Base-by-base conservation (phyloP, 495 filamentous ascomycete species). In the Lichenothelia convexa region DNA sequence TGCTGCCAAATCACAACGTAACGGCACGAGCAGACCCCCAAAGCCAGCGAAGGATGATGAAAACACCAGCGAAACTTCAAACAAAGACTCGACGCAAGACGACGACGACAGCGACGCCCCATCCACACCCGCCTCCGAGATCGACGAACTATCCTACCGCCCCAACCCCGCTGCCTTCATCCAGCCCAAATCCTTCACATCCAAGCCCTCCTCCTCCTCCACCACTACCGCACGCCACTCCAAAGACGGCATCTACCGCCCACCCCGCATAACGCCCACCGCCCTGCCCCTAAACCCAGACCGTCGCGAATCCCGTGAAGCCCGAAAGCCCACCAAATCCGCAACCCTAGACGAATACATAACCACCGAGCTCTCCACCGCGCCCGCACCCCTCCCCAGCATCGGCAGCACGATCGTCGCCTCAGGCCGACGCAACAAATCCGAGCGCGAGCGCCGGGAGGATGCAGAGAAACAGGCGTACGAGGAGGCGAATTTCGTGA, bases 261-360 rank as follows among this genome's bases (percentile, higher is more conserved):
- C 86, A 12, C 86, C 86, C 0, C 72, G 69, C 44, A 89, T 93
- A 46, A 76, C 76, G 34, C 78, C 84, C 0, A 85, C 76, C 0
- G 54, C 72, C 7, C 53, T 75, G 6, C 70, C 70, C 18, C 63
- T 64, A 1, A 58, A 59, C 38, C 57, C 64, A 3, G 63, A 71
- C 37, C 58, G 59, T 38, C 69, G 68, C 22, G 55, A 53, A 15
- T 69, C 75, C 21, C 68, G 68, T 29, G 62, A 61, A 9, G 49
- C 56, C 1, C 32, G 45, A 12, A 35, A 30, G 21, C 59, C 60
- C 1, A 62, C 66, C 36, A 77, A 78, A 43, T 87, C 80, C 4
- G 70, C 70, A 29, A 78, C 79, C 9, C 67, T 93, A 19, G 86
- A 93, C 53, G 81, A 89, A 49, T 93, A 85, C 49, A 68, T 93